Percentiles rank a stretch among this genome's conserved stretches.
Conservation (phyloP, 2,329 filamentous ascomycete genomes). For the Aspergillus sp. region DNA sequence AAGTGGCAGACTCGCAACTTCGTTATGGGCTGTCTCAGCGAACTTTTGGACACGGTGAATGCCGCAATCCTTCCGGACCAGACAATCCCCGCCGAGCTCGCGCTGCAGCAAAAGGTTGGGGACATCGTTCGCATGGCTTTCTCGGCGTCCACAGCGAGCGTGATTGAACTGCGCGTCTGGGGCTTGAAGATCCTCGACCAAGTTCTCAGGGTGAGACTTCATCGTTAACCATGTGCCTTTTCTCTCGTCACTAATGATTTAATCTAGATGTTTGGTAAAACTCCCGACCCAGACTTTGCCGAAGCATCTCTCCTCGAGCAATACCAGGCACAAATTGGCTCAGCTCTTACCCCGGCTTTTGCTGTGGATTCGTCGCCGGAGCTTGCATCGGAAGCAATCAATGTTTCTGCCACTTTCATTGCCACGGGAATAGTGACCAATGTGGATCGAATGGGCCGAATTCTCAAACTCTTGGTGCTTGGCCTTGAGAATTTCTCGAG, state of each 20-base stretch:
- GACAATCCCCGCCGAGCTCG: conserved; percentile 73
- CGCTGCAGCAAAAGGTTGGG: conserved; percentile 78
- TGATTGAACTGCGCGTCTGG: conserved; percentile 84
- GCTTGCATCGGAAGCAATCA: conserved; percentile 90
- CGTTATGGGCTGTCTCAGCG: conserved; percentile 82
- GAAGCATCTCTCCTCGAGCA: conserved; percentile 95
- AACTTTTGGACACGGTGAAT: conserved; percentile 74
- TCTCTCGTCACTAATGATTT: conserved; percentile 1
- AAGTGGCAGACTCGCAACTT: conserved; percentile 96
- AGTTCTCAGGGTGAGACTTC: conserved; percentile 64
- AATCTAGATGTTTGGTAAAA: conserved; percentile 79
- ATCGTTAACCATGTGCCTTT: conserved; percentile 1
- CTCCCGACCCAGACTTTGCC: conserved; percentile 94
- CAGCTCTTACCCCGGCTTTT: conserved; percentile 92
- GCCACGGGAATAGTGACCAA: conserved; percentile 96
- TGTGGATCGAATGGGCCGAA: conserved; percentile 97
- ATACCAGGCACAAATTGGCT: conserved; percentile 97
- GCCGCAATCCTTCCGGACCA: conserved; percentile 78
- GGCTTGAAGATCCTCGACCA: conserved; percentile 92
- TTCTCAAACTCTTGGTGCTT: conserved; percentile 86
- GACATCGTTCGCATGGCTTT: conserved; percentile 97
- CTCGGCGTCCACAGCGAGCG: conserved; percentile 90
- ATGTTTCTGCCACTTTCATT: conserved; percentile 97
- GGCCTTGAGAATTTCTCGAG: conserved; percentile 89
- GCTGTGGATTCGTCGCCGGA: conserved; percentile 94